Evolutionary conservation across 2,329 filamentous ascomycete genomes (phyloP).

Genomic region (Calycina marina): DNA sequence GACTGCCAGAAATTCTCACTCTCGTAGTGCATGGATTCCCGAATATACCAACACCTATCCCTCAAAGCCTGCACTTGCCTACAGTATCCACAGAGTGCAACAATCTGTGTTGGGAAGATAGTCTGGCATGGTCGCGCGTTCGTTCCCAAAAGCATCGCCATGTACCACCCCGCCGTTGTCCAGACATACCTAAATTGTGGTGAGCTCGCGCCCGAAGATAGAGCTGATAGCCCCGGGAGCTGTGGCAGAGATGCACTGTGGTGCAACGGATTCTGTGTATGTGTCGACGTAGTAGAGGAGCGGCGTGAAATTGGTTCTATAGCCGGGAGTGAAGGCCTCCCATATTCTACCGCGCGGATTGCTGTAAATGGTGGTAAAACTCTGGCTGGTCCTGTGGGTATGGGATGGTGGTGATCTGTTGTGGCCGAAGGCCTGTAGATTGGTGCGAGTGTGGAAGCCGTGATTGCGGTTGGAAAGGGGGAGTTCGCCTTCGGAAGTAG

Average conservation of each 20-base stretch:
- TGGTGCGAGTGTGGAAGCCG: conserved; percentile 44
- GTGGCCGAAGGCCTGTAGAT: conserved; percentile 42
- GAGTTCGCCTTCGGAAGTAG: conserved; percentile 17
- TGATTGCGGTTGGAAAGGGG: conserved; percentile 25
- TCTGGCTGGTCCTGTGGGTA: conserved; percentile 31
- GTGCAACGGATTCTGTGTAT: conserved; percentile 29
- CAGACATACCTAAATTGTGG: conserved; percentile 34
- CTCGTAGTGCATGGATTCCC: too few species aligned
- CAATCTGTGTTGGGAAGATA: too few species aligned
- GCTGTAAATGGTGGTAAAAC: conserved; percentile 31
- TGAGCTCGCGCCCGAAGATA: conserved; percentile 34
- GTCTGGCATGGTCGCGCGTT: too few species aligned
- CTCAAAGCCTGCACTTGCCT: too few species aligned
- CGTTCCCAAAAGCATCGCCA: too few species aligned
- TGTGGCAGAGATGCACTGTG: conserved; percentile 26
- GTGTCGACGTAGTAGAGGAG: conserved; percentile 30
- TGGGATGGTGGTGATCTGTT: conserved; percentile 31
- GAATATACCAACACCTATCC: too few species aligned
- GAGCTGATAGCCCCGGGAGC: conserved; percentile 41
- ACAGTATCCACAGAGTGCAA: too few species aligned
- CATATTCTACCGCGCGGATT: conserved; percentile 29
- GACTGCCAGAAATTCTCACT: too few species aligned
- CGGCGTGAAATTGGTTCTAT: conserved; percentile 36
- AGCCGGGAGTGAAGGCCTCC: conserved; percentile 31
- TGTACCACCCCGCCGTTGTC: too few species aligned